A percentile compares a stretch with the other conserved stretches of the same genome.
phyloP scores from a whole-genome alignment of 352 stramenopile species.

The Globisporangium recalcitrans region DNA sequence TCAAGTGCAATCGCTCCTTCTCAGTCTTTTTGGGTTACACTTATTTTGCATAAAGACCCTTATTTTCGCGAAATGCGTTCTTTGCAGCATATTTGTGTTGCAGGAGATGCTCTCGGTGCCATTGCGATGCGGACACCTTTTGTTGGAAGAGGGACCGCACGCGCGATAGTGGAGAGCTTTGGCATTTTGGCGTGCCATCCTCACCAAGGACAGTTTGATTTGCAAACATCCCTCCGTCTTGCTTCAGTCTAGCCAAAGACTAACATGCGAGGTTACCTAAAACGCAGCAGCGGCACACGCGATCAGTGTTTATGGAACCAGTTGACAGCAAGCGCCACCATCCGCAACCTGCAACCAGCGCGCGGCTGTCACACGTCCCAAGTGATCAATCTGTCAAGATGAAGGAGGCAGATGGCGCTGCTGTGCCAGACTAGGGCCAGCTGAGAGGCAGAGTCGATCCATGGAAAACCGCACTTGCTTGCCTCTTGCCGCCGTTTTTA shows the following conservation, averaged over 20 bases:
- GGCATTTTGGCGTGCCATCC: background rate
- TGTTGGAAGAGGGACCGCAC: background rate
- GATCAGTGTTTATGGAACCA: background rate
- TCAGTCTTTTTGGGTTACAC: no score
- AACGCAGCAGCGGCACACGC: background rate
- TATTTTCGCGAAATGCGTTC: no score
- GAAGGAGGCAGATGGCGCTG: background rate
- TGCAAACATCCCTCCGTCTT: background rate
- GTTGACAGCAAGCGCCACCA: background rate
- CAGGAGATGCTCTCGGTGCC: background rate
- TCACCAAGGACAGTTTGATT: background rate
- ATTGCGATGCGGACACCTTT: background rate
- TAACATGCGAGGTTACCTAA: background rate
- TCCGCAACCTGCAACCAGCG: no score
- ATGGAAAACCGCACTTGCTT: no score
- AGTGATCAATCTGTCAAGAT: conserved; percentile 1
- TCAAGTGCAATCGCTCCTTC: no score
- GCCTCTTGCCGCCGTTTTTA: no score
- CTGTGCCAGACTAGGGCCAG: background rate
- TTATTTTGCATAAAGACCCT: no score
- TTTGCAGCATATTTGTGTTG: no score
- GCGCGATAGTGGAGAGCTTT: no score
- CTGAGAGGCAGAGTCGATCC: background rate
- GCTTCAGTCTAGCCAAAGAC: background rate
- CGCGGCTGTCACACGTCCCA: background rate